Conservation (phyloP, 2,329 filamentous ascomycete species). For the Tympanopsis confertula region DNA sequence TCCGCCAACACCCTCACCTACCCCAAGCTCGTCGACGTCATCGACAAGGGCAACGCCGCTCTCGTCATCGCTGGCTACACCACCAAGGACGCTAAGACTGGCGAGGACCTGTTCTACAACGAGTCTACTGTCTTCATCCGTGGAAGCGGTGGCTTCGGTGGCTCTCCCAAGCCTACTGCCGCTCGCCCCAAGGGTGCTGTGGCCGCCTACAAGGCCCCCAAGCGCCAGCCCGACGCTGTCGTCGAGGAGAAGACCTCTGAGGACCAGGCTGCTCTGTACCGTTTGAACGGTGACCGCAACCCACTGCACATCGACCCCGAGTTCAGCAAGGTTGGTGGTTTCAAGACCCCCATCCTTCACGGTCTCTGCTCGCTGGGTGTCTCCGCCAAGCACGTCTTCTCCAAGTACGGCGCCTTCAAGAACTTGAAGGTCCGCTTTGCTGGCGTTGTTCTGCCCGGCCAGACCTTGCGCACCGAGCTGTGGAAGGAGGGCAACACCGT, state of each 20-base stretch:
- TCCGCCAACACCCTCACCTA: conserved; percentile 64
- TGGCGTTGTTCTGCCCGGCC: conserved; percentile 71
- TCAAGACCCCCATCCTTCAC: conserved; percentile 88
- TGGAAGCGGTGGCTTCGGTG: conserved; percentile 82
- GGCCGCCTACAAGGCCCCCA: conserved; percentile 66
- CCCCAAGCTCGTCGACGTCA: conserved; percentile 78
- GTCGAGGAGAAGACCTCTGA: conserved; percentile 77
- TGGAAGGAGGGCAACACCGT: conserved; percentile 74
- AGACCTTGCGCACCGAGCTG: conserved; percentile 89
- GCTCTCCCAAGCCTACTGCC: conserved; percentile 64
- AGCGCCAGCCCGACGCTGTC: conserved; percentile 66
- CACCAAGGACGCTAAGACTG: conserved; percentile 73
- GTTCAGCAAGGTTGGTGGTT: conserved; percentile 90
- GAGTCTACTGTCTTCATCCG: conserved; percentile 88
- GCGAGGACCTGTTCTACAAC: conserved; percentile 94
- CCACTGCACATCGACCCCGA: conserved; percentile 89
- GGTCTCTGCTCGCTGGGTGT: conserved; percentile 94
- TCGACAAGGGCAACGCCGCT: conserved; percentile 88
- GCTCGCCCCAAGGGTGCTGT: conserved; percentile 60
- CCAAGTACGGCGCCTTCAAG: conserved; percentile 71
- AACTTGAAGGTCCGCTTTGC: conserved; percentile 91
- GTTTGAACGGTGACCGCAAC: conserved; percentile 88
- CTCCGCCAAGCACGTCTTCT: conserved; percentile 78
- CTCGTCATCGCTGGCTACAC: conserved; percentile 70
- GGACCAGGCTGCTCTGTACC: conserved; percentile 88